Conservation (phyloP, 1,284 basidiomycete species). For the Ceratobasidium sp. region DNA sequence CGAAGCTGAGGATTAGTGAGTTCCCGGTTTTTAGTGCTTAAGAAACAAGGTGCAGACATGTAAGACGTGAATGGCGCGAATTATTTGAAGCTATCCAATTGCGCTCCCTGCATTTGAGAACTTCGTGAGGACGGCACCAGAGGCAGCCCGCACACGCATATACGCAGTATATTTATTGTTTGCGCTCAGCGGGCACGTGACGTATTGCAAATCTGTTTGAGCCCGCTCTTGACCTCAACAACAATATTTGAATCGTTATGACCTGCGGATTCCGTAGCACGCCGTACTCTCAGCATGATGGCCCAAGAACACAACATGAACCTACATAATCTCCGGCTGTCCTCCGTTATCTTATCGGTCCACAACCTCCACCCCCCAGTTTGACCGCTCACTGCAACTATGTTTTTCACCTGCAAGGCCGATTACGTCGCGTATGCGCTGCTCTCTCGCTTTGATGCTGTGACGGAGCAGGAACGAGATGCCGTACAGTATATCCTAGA, state of each 20-base stretch:
- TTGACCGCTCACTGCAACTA: background rate
- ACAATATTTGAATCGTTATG: background rate
- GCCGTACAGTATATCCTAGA: constrained; percentile 2
- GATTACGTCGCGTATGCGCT: constrained; percentile 23
- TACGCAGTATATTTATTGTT: background rate
- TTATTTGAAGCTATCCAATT: background rate
- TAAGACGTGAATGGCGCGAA: background rate
- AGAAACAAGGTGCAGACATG: background rate
- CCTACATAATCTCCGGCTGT: background rate
- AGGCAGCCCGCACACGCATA: background rate
- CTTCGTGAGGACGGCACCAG: no score
- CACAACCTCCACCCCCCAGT: background rate
- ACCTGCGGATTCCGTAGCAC: background rate
- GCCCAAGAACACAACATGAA: background rate
- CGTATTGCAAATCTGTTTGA: background rate
- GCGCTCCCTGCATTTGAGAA: background rate
- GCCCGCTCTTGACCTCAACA: background rate
- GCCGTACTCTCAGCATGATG: background rate
- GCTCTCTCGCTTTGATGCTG: constrained; percentile 13
- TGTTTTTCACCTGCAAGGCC: constrained; percentile 33
- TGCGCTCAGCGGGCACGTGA: background rate
- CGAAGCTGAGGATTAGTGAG: constrained; percentile 66
- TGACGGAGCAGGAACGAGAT: constrained; percentile 13
- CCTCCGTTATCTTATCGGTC: background rate
- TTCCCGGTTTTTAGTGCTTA: constrained; percentile 58